These are phyloP conservation scores for Nectriaceae sp. DNA, from an alignment of 2,329 filamentous ascomycete species.

Conservation along the genomic window DNA sequence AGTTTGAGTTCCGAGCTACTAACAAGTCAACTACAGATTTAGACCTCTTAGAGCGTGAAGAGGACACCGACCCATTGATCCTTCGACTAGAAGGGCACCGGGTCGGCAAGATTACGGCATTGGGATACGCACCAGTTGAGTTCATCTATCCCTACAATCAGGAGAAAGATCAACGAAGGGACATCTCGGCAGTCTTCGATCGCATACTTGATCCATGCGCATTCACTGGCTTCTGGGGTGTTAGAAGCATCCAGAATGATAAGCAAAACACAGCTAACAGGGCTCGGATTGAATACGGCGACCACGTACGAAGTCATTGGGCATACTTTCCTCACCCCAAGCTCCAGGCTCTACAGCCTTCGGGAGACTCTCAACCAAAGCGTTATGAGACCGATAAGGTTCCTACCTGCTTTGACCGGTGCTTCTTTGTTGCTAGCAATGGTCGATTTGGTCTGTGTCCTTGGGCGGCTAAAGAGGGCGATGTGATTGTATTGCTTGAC, in stretches of 20 bases:
- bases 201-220: conserved; percentile 17
- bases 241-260: neutral
- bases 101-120: conserved; percentile 3
- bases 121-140: conserved; percentile 12
- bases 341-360: neutral
- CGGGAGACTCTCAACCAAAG: rapidly evolving
- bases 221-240: conserved; percentile 13
- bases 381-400: conserved; percentile 9
- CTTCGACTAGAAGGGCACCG: conserved; percentile 7
- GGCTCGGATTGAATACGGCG: conserved; percentile 9
- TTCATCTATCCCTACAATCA: conserved; percentile 11
- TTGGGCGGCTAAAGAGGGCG: conserved; percentile 14
- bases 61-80: conserved; percentile 3
- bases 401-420: conserved; percentile 7
- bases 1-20: conserved; percentile 13
- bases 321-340: neutral
- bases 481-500: conserved; percentile 9
- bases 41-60: neutral
- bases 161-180: neutral
- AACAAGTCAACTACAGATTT: conserved; percentile 7
- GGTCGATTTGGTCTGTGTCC: conserved; percentile 14
- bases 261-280: neutral
- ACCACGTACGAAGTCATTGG: conserved; percentile 15
- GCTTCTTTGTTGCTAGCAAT: conserved; percentile 13
- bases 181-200: conserved; percentile 9